These are phyloP conservation scores for Phytopythium litorale DNA, from an alignment of 352 stramenopile genomes.

Conservation along the genomic window DNA sequence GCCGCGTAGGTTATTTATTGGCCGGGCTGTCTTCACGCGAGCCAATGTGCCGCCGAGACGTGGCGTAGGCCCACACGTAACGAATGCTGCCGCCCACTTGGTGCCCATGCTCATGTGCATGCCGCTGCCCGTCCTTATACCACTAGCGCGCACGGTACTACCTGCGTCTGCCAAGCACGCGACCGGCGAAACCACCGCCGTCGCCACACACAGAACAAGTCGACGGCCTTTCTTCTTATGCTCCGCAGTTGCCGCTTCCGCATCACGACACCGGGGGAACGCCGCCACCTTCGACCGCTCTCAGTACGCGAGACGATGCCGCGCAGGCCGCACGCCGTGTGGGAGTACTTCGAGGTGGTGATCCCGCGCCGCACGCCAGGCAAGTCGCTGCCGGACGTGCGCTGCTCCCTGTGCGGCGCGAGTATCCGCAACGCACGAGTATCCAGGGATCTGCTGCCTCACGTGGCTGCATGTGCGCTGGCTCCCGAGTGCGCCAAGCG, in stretches of 20 bases:
- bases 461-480: background rate
- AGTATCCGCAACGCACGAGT: conserved; percentile 1
- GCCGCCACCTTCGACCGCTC: background rate
- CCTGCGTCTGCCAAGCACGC: background rate
- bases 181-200: too few species aligned
- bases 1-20: background rate
- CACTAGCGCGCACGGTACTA: background rate
- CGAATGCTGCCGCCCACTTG: too few species aligned
- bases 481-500: conserved; percentile 1
- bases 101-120: background rate
- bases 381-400: conserved; percentile 3
- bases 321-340: conserved; percentile 6
- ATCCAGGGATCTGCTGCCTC: background rate
- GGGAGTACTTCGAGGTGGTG: conserved; percentile 4
- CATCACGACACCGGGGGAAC: background rate
- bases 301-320: background rate
- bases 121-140: background rate
- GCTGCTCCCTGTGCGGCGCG: background rate
- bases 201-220: background rate
- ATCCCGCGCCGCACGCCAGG: background rate
- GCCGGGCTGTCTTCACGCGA: background rate
- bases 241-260: background rate
- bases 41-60: background rate
- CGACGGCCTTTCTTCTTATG: background rate
- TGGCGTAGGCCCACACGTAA: too few species aligned